These are phyloP conservation scores for Yarrowia sp. DNA, from an alignment of 805 yeast species.

Conservation along the genomic window DNA sequence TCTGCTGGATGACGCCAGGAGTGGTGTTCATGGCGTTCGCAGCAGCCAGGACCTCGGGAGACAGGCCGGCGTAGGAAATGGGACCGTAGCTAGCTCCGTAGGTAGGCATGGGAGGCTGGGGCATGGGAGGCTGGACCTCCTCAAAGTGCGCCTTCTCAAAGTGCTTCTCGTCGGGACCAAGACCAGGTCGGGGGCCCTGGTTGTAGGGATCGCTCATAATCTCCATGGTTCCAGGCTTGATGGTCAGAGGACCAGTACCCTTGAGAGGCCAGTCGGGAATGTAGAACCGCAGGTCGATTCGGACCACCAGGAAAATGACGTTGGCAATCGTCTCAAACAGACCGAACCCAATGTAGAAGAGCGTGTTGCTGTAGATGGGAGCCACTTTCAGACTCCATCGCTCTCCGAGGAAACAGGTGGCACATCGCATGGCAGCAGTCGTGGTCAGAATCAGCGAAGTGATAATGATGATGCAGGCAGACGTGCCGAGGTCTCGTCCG, in stretches of 20 bases:
- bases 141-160: constrained; percentile 11
- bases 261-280: constrained; percentile 61
- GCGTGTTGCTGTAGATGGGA: neutral
- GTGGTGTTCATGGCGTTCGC: constrained; percentile 8
- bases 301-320: constrained; percentile 55
- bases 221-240: constrained; percentile 57
- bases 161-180: neutral
- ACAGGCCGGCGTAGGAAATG: constrained; percentile 3
- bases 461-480: neutral
- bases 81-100: constrained; percentile 4
- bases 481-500: neutral
- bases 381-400: neutral
- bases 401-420: constrained; percentile 21
- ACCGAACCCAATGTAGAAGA: constrained; percentile 70
- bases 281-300: constrained; percentile 76
- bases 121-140: constrained; percentile 13
- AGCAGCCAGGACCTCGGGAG: constrained; percentile 12
- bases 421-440: constrained; percentile 23
- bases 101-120: constrained; percentile 15
- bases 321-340: constrained; percentile 59
- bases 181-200: neutral
- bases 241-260: constrained; percentile 30
- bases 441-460: constrained; percentile 7
- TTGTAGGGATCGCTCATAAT: neutral
- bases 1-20: neutral